Percentiles rank a stretch among this genome's conserved stretches.
phyloP scores from a whole-genome alignment of 768 basidiomycete genomes.

The Trametes meyenii region DNA sequence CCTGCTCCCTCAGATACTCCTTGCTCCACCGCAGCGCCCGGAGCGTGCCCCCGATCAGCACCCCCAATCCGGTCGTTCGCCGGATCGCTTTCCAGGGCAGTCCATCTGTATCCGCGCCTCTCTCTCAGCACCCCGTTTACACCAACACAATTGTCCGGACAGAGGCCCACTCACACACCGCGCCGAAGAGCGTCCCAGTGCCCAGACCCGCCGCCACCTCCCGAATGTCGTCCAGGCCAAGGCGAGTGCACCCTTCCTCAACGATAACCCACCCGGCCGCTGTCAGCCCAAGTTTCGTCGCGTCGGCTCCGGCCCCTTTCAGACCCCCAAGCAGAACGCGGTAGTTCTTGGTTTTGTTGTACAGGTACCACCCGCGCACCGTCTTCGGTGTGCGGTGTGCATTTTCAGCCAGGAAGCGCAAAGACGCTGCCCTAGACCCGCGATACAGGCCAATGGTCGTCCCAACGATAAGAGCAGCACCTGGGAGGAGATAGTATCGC shows the following conservation, averaged over 20 bases:
- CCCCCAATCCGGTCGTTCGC: slow-evolving; percentile 56
- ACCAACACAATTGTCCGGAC: background rate
- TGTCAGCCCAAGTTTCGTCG: slow-evolving; percentile 49
- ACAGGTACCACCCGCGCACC: slow-evolving; percentile 91
- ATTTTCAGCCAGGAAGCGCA: slow-evolving; percentile 91
- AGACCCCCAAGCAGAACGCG: slow-evolving; percentile 73
- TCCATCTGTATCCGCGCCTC: slow-evolving; percentile 48
- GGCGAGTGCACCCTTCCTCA: slow-evolving; percentile 46
- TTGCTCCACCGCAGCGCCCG: slow-evolving; percentile 39
- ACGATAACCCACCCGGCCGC: slow-evolving; percentile 52
- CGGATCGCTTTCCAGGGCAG: slow-evolving; percentile 53
- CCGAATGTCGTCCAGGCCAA: slow-evolving; percentile 45
- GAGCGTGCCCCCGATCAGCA: slow-evolving; percentile 58
- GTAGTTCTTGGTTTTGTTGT: slow-evolving; percentile 97
- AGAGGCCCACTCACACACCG: slow-evolving; percentile 46
- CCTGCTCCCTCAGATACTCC: slow-evolving; percentile 31
- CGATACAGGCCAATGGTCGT: slow-evolving; percentile 73
- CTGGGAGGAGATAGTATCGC: slow-evolving; percentile 64
- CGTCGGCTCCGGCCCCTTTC: slow-evolving; percentile 65
- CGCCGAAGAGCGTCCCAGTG: slow-evolving; percentile 60
- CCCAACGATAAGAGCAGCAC: slow-evolving; percentile 61
- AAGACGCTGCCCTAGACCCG: slow-evolving; percentile 66
- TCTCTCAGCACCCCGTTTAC: slow-evolving; percentile 9
- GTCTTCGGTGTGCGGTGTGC: slow-evolving; percentile 86
- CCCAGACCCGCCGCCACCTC: slow-evolving; percentile 68